Conservation (phyloP, 2,329 filamentous ascomycete genomes). For the Phaeosphaeriaceae sp. region DNA sequence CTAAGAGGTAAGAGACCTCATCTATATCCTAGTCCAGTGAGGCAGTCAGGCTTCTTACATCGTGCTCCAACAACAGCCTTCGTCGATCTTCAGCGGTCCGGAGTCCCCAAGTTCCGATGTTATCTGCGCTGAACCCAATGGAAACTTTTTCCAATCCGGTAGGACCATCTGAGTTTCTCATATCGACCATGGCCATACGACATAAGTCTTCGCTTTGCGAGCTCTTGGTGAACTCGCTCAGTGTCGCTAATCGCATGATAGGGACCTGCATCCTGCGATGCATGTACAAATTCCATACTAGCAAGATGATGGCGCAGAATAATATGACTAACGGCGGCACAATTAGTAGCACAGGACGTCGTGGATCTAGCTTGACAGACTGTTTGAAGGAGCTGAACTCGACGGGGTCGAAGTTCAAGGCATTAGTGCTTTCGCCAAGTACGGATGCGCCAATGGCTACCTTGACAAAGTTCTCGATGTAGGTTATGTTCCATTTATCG, state of each 20-base stretch:
- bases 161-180: too few relatives aligned
- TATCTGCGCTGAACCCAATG: too few relatives aligned
- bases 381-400: not conserved
- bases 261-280: not conserved
- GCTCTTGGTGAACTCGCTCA: not conserved
- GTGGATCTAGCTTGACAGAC: not conserved
- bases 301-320: not conserved
- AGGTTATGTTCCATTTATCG: not conserved
- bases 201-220: too few relatives aligned
- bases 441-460: not conserved
- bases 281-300: not conserved
- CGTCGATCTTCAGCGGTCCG: too few relatives aligned
- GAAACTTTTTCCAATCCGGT: too few relatives aligned
- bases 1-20: too few relatives aligned
- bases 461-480: not conserved
- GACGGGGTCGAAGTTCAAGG: not conserved
- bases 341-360: not conserved
- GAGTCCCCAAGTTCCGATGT: too few relatives aligned
- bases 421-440: not conserved
- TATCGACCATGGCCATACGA: too few relatives aligned
- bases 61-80: too few relatives aligned
- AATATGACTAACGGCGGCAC: not conserved
- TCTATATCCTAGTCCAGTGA: too few relatives aligned
- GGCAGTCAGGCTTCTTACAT: too few relatives aligned
- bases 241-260: not conserved